These are phyloP conservation scores for Fusarium odoratissimum DNA, from an alignment of 2,329 filamentous ascomycete genomes.

Conservation along the genomic window DNA sequence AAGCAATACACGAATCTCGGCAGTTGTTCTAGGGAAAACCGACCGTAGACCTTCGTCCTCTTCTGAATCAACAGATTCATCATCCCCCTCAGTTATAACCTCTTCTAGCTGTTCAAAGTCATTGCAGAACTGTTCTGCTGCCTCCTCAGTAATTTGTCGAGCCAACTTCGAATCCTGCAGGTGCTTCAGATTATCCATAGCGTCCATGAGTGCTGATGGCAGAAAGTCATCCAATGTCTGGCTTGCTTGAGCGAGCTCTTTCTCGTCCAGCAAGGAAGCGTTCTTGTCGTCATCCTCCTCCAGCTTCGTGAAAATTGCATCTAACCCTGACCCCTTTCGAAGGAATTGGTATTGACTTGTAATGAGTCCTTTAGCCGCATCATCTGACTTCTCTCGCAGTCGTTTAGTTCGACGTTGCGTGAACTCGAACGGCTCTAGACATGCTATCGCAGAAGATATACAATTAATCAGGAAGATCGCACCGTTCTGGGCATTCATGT, in stretches of 20 bases:
- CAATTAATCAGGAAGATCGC: constrained; percentile 82
- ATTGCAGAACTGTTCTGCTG: constrained; percentile 83
- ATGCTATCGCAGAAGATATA: constrained; percentile 66
- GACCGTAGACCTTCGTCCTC: constrained; percentile 45
- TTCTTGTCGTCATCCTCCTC: constrained; percentile 49
- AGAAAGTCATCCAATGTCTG: constrained; percentile 90
- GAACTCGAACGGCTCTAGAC: constrained; percentile 72
- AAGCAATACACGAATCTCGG: constrained; percentile 69
- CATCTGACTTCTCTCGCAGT: constrained; percentile 67
- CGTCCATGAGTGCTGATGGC: constrained; percentile 92
- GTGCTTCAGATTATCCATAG: constrained; percentile 80
- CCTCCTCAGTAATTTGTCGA: constrained; percentile 82
- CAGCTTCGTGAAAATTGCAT: constrained; percentile 70
- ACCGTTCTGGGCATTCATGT: constrained; percentile 67
- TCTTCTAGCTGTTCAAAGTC: constrained; percentile 78
- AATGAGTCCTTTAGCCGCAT: constrained; percentile 68
- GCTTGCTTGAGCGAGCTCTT: constrained; percentile 72
- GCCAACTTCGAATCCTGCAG: constrained; percentile 79
- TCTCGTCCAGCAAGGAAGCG: constrained; percentile 58
- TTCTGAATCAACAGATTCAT: constrained; percentile 47
- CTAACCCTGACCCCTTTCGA: constrained; percentile 78
- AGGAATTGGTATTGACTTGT: constrained; percentile 79
- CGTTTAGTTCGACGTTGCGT: constrained; percentile 65
- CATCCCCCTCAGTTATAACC: constrained; percentile 59
- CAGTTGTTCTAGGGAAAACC: constrained; percentile 68